A percentile compares a stretch with the other conserved stretches of the same genome.
Evolutionary conservation across 2,329 filamentous ascomycete species (phyloP).

Genomic region (Paracorniculantispora psalliotae): DNA sequence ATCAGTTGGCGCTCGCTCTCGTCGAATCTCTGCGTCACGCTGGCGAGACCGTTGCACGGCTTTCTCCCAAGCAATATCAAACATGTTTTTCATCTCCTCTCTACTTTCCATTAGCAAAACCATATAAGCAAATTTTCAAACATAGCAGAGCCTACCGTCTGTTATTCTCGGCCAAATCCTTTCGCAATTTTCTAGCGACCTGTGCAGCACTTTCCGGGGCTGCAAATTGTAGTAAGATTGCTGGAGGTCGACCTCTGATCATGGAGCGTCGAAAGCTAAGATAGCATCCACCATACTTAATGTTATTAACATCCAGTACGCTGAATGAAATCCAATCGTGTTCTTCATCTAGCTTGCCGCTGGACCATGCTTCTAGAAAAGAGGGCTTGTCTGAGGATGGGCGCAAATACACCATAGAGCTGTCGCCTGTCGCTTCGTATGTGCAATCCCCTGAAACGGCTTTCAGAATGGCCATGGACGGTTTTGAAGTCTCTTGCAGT

Average conservation of each 20-base stretch:
- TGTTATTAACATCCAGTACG: background rate
- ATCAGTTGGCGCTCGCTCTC: background rate
- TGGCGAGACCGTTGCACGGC: background rate
- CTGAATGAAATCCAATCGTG: slow-evolving; percentile 6
- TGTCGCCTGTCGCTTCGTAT: background rate
- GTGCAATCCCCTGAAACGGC: slow-evolving; percentile 1
- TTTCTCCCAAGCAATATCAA: background rate
- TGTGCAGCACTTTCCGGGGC: background rate
- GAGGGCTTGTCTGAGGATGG: background rate
- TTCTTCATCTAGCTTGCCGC: background rate
- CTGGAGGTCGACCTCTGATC: background rate
- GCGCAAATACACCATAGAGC: background rate
- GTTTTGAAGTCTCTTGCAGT: background rate
- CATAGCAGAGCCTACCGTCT: background rate
- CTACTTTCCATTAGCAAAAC: background rate
- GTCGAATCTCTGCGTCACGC: background rate
- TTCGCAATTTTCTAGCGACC: background rate
- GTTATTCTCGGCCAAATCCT: background rate
- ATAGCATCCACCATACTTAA: slow-evolving; percentile 1
- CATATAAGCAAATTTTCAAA: background rate
- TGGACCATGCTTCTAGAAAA: background rate
- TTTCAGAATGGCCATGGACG: background rate
- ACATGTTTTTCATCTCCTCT: slow-evolving; percentile 1
- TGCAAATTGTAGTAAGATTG: slow-evolving; percentile 1
- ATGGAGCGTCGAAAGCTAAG: slow-evolving; percentile 1